Base-by-base conservation (phyloP, 2,329 filamentous ascomycete species). In the Ophiostoma triangulosporum region DNA sequence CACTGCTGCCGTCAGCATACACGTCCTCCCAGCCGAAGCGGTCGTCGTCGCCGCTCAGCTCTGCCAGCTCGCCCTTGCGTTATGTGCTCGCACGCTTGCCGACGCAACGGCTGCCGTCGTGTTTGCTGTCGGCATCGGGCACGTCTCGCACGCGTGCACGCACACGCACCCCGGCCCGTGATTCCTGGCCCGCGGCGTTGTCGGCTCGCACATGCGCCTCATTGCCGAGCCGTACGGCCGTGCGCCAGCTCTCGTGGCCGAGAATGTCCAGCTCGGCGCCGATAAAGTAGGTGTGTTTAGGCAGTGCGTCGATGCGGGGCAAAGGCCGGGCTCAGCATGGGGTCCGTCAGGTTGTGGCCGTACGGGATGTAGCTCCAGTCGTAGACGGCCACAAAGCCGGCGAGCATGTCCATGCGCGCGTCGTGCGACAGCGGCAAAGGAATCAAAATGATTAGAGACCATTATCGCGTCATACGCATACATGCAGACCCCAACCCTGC, bases 221-320 rank as follows among this genome's bases (percentile, higher is more conserved):
- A 5, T 65, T 66, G 9, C 65, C 65, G 8, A 70, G 53, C 49
- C 61, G 63, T 54, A 62, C 65, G 27, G 67, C 67, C 61, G 70
- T 60, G 32, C 65, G 59, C 67, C 66, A 70, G 17, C 58, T 65
- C 61, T 75, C 73, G 32, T 67, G 63, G 1, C 66, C 68, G 14
- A 74, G 59, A 61, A 72, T 67, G 59, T 76, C 73, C 52, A 71
- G 65, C 63, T 76, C 70, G 7, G 66, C 66, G 0, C 62, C 69
- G 8, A 75, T 60, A 50, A 75, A 58, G 55, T 69, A 74, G 4
- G 75, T 63, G 48, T 68, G 62, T 27, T 58, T 59, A 4, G 72
- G 73, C 31, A 75, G 61, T n/a, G 58, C 52, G 11, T 65, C 62
- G 20, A 63, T 61, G n/a, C 6, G 57, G 38, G 1, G 65, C 65